Evolutionary conservation across 257 asterid species (phyloP).

Genomic region (Linderniella brevidens): DNA sequence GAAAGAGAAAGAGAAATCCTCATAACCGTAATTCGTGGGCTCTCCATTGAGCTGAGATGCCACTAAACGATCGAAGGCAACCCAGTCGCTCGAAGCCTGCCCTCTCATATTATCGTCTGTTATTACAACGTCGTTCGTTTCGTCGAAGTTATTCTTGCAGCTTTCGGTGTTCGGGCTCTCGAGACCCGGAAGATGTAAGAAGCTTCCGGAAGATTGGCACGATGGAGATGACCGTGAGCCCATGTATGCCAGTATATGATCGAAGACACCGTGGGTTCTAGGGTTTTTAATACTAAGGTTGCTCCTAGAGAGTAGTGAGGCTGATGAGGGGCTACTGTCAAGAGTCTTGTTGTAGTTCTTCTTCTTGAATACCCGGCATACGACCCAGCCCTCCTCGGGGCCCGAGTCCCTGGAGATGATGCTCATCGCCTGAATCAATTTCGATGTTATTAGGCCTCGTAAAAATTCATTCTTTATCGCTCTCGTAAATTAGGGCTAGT

Average conservation of each 20-base stretch:
- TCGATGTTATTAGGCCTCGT: no score
- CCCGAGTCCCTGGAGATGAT: conserved; percentile 19
- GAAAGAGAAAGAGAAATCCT: conserved; percentile 38
- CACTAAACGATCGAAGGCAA: conserved; percentile 58
- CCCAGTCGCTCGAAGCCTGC: conserved; percentile 34
- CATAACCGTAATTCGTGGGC: conserved; percentile 10
- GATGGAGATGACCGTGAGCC: conserved; percentile 22
- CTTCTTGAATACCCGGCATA: conserved; percentile 95
- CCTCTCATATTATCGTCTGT: conserved; percentile 10
- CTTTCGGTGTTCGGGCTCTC: conserved; percentile 25
- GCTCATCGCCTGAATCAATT: no score
- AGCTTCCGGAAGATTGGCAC: conserved; percentile 14
- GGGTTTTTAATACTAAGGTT: conserved; percentile 18
- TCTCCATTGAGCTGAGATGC: conserved; percentile 86
- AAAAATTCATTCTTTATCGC: no score
- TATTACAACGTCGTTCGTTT: no score
- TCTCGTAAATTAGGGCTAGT: no score
- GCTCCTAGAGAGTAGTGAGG: conserved; percentile 12
- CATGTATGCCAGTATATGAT: conserved; percentile 64
- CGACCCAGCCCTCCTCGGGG: conserved; percentile 87
- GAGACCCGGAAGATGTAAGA: conserved; percentile 58
- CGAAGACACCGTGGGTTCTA: conserved; percentile 57
- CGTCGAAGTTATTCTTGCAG: no score
- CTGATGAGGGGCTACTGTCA: conserved; percentile 19
- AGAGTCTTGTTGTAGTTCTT: conserved; percentile 69